A percentile compares a stretch with the other conserved stretches of the same genome.
phyloP scores from a whole-genome alignment of 208 protist genomes.

The Trypanosoma theileri region DNA sequence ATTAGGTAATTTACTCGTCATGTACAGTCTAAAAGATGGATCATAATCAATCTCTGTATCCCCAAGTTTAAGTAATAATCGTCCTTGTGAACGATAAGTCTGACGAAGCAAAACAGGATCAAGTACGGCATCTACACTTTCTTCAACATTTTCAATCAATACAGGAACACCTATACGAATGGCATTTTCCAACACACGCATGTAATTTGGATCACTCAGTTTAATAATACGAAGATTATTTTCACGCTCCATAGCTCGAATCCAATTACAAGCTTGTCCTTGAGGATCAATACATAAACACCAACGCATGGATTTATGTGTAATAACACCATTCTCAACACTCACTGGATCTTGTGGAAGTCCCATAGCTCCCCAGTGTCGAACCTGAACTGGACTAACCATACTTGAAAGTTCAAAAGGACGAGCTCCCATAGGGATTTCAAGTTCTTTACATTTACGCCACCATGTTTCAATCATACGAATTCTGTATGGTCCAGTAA shows the following conservation, averaged over 20 bases:
- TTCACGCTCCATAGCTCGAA: slow-evolving; percentile 92
- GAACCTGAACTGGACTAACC: slow-evolving; percentile 90
- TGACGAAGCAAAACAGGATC: slow-evolving; percentile 95
- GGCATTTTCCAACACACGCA: slow-evolving; percentile 92
- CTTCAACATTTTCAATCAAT: slow-evolving; percentile 95
- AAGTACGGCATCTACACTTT: slow-evolving; percentile 96
- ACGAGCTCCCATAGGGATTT: slow-evolving; percentile 65
- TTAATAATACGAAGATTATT: slow-evolving; percentile 93
- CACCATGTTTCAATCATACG: slow-evolving; percentile 74
- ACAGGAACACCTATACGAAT: slow-evolving; percentile 95
- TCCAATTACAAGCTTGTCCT: slow-evolving; percentile 95
- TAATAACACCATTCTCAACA: slow-evolving; percentile 91
- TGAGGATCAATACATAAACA: slow-evolving; percentile 95
- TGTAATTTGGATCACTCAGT: slow-evolving; percentile 90
- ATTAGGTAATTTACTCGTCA: slow-evolving; percentile 95
- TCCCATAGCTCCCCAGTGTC: slow-evolving; percentile 93
- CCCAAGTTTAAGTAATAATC: slow-evolving; percentile 91
- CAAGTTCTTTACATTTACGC: slow-evolving; percentile 55
- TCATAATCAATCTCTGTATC: slow-evolving; percentile 95
- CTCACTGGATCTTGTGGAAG: slow-evolving; percentile 94
- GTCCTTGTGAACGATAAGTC: slow-evolving; percentile 90
- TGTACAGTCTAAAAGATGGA: slow-evolving; percentile 94
- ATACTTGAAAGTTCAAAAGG: slow-evolving; percentile 87
- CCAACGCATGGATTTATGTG: slow-evolving; percentile 90
- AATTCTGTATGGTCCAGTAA: slow-evolving; percentile 85